phyloP scores from a whole-genome alignment of 495 filamentous ascomycete genomes.

The Neurospora tetraspora region DNA sequence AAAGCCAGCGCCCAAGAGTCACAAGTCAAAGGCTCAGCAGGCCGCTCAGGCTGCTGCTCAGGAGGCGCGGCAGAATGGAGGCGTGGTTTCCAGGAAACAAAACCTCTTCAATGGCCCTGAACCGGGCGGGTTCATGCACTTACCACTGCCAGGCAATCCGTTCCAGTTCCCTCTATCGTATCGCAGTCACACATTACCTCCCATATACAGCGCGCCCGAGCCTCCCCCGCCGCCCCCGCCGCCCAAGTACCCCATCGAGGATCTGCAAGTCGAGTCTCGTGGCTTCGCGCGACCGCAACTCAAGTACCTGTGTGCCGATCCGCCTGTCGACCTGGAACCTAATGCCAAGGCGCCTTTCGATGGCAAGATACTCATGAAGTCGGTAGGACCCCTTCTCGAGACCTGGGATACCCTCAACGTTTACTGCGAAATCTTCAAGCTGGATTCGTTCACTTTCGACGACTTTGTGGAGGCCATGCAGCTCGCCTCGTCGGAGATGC shows the following conservation, averaged over 20 bases:
- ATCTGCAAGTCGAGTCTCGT: conserved; percentile 64
- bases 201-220: conserved; percentile 27
- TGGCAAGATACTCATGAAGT: conserved; percentile 63
- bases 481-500: conserved; percentile 62
- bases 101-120: conserved; percentile 24
- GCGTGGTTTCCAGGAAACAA: conserved; percentile 31
- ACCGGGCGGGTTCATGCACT: conserved; percentile 25
- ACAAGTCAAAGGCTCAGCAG: conserved; percentile 51
- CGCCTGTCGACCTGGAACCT: conserved; percentile 22
- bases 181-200: conserved; percentile 24
- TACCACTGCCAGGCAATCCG: conserved; percentile 30
- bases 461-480: conserved; percentile 87
- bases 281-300: conserved; percentile 57
- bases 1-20: conserved; percentile 70
- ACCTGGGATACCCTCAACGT: conserved; percentile 96
- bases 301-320: conserved; percentile 63
- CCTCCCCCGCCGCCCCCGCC: conserved; percentile 62
- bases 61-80: conserved; percentile 6
- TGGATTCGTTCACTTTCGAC: conserved; percentile 97
- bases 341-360: conserved; percentile 14
- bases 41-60: conserved; percentile 11
- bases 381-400: conserved; percentile 71
- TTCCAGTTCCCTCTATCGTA: conserved; percentile 34
- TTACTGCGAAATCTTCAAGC: conserved; percentile 81
- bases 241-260: conserved; percentile 91